Evolutionary conservation across 257 asterid species (phyloP).

Genomic region (Coffea canephora): DNA sequence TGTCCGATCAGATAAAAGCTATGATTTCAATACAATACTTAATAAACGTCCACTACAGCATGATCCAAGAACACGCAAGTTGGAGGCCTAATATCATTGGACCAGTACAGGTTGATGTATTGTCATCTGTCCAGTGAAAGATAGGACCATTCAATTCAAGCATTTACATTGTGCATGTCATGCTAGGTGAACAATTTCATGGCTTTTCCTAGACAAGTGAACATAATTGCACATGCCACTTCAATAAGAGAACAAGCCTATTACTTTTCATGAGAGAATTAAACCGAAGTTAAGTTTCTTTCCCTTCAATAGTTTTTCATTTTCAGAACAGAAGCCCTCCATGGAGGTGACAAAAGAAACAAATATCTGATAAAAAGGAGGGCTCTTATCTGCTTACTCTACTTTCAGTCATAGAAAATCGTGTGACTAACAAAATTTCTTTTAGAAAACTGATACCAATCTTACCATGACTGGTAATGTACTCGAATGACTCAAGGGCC

Average conservation of each 20-base stretch:
- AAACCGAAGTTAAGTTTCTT: neutral
- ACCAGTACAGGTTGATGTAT: neutral
- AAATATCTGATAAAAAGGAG: neutral
- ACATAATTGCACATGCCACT: neutral
- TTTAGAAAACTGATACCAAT: slow-evolving; percentile 3
- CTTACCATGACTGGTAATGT: slow-evolving; percentile 83
- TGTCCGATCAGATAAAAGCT: neutral
- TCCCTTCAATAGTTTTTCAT: neutral
- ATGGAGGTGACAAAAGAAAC: neutral
- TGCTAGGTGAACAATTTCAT: neutral
- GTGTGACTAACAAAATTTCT: neutral
- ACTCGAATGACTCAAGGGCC: slow-evolving; percentile 90
- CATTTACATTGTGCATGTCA: neutral
- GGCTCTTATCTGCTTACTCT: too few relatives aligned
- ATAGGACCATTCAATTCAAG: neutral
- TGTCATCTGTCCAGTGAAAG: too few relatives aligned
- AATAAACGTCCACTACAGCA: neutral
- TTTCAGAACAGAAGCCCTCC: neutral
- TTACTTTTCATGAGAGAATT: neutral
- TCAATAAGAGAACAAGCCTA: neutral
- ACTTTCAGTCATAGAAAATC: neutral
- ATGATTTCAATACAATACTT: neutral
- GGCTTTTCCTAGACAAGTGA: neutral
- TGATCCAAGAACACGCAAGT: neutral
- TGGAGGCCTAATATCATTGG: neutral